phyloP scores from a whole-genome alignment of 2,329 filamentous ascomycete genomes.

The Sporothrix brasiliensis region DNA sequence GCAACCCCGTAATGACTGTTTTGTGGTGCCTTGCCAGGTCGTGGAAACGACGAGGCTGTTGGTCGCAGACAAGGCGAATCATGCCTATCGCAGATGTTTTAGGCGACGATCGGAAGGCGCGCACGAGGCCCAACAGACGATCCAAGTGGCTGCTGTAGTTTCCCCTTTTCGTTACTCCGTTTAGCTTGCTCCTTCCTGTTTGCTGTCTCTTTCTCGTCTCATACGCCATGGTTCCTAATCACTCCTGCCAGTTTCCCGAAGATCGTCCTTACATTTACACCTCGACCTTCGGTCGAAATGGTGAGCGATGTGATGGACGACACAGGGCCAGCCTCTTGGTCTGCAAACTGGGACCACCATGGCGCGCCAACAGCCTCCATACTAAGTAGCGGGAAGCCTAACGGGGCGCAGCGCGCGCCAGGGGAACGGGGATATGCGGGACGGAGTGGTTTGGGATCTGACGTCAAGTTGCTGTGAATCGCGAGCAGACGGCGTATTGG shows the following conservation, averaged over 20 bases:
- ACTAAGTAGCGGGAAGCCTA: slow-evolving; percentile 28
- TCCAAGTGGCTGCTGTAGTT: neutral
- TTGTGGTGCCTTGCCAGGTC: neutral
- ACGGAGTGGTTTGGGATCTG: neutral
- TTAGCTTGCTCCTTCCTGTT: neutral
- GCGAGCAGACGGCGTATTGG: neutral
- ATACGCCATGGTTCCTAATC: neutral
- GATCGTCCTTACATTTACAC: too few relatives aligned
- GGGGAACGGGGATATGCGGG: neutral
- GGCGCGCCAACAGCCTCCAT: neutral
- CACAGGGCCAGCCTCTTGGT: slow-evolving; percentile 19
- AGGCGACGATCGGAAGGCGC: neutral
- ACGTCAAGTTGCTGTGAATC: too few relatives aligned
- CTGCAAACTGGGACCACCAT: neutral
- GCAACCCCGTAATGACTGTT: neutral
- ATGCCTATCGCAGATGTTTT: neutral
- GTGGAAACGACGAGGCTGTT: neutral
- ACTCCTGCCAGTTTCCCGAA: neutral
- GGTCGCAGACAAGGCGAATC: slow-evolving; percentile 2
- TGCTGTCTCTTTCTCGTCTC: neutral
- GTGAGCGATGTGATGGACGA: neutral
- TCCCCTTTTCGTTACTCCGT: neutral
- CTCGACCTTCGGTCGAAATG: neutral
- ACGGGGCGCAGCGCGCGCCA: slow-evolving; percentile 29
- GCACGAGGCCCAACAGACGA: neutral